phyloP scores from a whole-genome alignment of 1,284 basidiomycete genomes.

The Tremellales sp. region DNA sequence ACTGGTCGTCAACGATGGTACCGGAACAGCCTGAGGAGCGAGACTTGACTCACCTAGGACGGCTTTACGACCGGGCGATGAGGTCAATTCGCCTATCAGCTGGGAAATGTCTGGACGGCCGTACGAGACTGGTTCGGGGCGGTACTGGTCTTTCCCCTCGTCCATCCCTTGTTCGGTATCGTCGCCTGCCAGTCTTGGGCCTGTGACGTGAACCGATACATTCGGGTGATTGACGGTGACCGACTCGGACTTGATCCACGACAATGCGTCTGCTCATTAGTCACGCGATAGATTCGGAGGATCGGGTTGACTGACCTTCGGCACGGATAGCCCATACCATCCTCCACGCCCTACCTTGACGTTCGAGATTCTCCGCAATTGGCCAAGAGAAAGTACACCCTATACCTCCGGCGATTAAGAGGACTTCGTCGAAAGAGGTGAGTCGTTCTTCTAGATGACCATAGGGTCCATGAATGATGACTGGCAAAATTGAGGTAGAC shows the following conservation, averaged over 20 bases:
- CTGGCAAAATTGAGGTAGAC: background rate
- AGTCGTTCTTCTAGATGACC: conserved; percentile 1
- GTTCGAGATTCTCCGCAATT: background rate
- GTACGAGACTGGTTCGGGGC: background rate
- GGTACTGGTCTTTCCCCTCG: background rate
- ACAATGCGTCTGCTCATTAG: background rate
- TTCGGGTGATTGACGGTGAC: conserved; percentile 3
- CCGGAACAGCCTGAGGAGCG: background rate
- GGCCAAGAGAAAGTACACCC: conserved; percentile 3
- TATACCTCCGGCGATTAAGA: conserved; percentile 5
- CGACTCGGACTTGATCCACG: conserved; percentile 1
- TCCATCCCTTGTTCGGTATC: background rate
- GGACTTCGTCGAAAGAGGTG: conserved; percentile 1
- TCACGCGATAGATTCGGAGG: too few species aligned
- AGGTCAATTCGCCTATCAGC: background rate
- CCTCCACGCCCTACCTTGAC: background rate
- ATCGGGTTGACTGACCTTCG: background rate
- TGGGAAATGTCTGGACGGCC: background rate
- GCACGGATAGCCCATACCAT: conserved; percentile 5
- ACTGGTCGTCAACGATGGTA: background rate
- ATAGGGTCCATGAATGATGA: conserved; percentile 5
- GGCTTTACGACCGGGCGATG: background rate
- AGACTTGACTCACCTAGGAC: conserved; percentile 1
- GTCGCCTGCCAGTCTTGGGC: background rate
- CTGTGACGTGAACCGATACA: conserved; percentile 3